Evolutionary conservation across 2,329 filamentous ascomycete species (phyloP), one percentile per base, ranked within the genome.

Genomic region (Colletotrichum siamense): DNA sequence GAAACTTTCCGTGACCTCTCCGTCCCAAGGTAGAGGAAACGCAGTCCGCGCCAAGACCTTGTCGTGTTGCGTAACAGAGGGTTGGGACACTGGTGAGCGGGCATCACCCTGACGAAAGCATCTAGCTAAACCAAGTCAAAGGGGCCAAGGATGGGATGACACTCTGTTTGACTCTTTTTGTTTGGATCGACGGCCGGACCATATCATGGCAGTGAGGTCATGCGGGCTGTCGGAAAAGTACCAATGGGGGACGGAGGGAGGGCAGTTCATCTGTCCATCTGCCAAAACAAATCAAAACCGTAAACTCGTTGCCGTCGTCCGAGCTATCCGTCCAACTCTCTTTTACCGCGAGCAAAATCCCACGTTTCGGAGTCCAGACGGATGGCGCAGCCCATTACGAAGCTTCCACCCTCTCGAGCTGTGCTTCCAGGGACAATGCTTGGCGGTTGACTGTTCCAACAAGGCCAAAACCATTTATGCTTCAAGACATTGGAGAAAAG

Each of bases 351-450:
- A 52, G n/a, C n/a, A 52, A 52, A 52, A 52, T 71, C 28, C 13
- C 62, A 36, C 26, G 73, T 76, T 76, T 76, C 69, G 49, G 28
- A 68, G 65, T 73, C 55, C 73, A 59, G 73, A 76, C 70, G 63
- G 49, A 76, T 73, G 55, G 69, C 73, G 73, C 69, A 73, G 64
- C 64, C 63, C 73, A 59, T 76, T 49, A 76, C 73, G 73, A 68
- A 64, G 62, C 73, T 39, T 34, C 22, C 39, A 44, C 8, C 36
- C 26, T 16, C 16, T 16, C 34, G 22, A 34, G 13, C 44, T 22
- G 13, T n/a, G 13, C 52, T 44, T 59, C 26, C 73, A 69, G 44
- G 73, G 69, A 64, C 57, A 34, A 68, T 73, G 57, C 69, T 73
- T 76, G 73, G 73, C 69, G 32, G 26, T 16, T 32, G 69, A 52